Base-by-base conservation (phyloP, 371 early-diverging fungal species). In the Circinella minor region DNA sequence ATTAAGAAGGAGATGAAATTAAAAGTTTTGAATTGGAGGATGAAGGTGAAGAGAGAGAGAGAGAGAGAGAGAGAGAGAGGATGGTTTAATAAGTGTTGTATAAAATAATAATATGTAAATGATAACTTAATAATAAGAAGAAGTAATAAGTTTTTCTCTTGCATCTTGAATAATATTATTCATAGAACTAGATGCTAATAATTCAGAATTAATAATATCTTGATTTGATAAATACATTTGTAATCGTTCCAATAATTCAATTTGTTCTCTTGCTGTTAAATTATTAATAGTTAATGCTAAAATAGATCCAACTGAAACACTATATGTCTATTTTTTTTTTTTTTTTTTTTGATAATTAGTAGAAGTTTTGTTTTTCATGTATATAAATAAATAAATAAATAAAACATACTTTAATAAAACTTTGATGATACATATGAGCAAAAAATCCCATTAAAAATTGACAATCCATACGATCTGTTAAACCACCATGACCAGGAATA, bases 401-500 rank as follows among this genome's bases (percentile, higher is more conserved):
- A 14, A 57, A 27, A 9, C 9, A 11, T 68, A 89, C 86, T 87
- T 92, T 91, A 73, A 94, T 92, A 73, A 98, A 98, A 65, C 92
- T 91, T 67, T 90, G 88, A 72, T 92, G 94, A 77, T 99, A 99
- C 79, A 98, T 90, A 78, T 93, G 91, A 36, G 96, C 91, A 83
- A 99, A 99, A 34, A 95, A 77, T 0, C 95, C 98, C 99, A 99
- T 99, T 61, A 99, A 78, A 74, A 99, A 94, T 86, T 99, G 99
- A 77, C 96, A 95, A 71, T 98, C 99, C 90, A 99, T 95, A 47
- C 99, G 91, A 81, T 99, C 99, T 0, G 99, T 96, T 65, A 99
- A 83, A 15, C 99, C 99, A 67, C 99, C 99, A 73, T 99, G 98
- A 36, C 98, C 99, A 7, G 99, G 99, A 74, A 99, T 99, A 54